Conservation (phyloP, 164 flowering plant species). For the Piper betle region DNA sequence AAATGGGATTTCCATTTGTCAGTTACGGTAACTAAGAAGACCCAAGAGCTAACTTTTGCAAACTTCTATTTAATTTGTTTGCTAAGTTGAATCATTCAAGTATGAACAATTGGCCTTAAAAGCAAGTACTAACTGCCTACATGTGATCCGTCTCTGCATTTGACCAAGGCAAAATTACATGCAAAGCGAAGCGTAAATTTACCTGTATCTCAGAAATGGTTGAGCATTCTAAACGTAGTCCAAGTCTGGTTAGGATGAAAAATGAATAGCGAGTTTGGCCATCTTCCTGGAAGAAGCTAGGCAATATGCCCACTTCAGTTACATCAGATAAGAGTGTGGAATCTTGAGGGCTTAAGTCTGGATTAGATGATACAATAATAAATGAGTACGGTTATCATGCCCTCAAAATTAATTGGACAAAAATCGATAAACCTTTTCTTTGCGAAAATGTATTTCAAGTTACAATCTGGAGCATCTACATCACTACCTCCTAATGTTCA, state of each 20-base stretch:
- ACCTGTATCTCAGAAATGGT: slow-evolving; percentile 73
- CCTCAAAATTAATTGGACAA: too few species aligned
- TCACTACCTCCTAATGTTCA: too few species aligned
- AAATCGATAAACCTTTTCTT: too few species aligned
- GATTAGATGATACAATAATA: slow-evolving; percentile 8
- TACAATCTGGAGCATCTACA: too few species aligned
- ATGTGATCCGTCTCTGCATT: not conserved
- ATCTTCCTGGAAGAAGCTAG: slow-evolving; percentile 49
- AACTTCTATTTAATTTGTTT: too few species aligned
- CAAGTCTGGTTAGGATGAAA: slow-evolving; percentile 63
- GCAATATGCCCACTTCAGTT: slow-evolving; percentile 58
- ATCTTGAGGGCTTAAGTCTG: slow-evolving; percentile 90
- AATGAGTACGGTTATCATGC: too few species aligned
- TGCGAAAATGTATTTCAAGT: too few species aligned
- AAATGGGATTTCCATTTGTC: too few species aligned
- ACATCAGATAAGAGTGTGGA: slow-evolving; percentile 71
- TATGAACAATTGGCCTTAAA: not conserved
- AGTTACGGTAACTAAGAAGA: too few species aligned
- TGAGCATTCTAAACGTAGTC: slow-evolving; percentile 76
- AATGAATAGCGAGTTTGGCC: slow-evolving; percentile 45
- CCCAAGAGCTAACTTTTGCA: too few species aligned
- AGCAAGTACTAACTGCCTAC: not conserved
- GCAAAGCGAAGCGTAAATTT: not conserved
- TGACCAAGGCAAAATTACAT: not conserved
- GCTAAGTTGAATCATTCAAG: too few species aligned